Base-by-base conservation (phyloP, 1,284 basidiomycete species). In the Tilletia setariae region DNA sequence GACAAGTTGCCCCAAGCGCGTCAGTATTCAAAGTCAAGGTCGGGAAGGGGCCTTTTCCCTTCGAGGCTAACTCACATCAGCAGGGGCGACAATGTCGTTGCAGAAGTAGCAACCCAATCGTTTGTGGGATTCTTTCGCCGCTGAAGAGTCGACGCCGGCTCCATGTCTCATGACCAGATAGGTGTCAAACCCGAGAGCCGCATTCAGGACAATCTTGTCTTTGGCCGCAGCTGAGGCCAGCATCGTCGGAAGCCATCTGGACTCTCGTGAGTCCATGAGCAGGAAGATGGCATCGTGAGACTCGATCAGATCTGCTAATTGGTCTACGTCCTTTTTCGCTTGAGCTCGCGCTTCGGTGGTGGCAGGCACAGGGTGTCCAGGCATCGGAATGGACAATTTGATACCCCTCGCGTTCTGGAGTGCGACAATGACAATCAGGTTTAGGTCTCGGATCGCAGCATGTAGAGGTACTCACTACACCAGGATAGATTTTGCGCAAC, bases 141-240 rank as follows among this genome's bases (percentile, higher is more conserved):
- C 25, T 11, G 64, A 83, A 23, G 83, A 64, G 1, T 71, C 51
- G 15, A 56, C 42, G 7, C 90, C 87, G 1, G 89, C 87, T 2
- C 95, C 95, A 80, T 98, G 95, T 0, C 96, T 87, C 95, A 98
- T 98, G 19, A 97, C 94, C 35, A 98, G 87, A 84, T 90, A 98
- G 0, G 91, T 92, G 76, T 98, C 96, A 78, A 98, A 98, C 0
- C 96, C 95, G 1, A 98, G 86, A 0, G 95, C 95, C 0, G 93
- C 93, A 79, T 98, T 98, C 81, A 98, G 86, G 1, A 98, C 90
- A 69, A 97, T 90, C 87, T 98, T 98, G 66, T 61, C 32, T 30
- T 87, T 87, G 83, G 91, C 91, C 6, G 89, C 87, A 40, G 35
- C 35, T 0, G 91, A 89, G 0, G 90, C 91, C 1, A 98, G 83